Evolutionary conservation across 306 rosid genomes (phyloP), one percentile per base, ranked within the genome.

Genomic region (Cucurbita moschata): DNA sequence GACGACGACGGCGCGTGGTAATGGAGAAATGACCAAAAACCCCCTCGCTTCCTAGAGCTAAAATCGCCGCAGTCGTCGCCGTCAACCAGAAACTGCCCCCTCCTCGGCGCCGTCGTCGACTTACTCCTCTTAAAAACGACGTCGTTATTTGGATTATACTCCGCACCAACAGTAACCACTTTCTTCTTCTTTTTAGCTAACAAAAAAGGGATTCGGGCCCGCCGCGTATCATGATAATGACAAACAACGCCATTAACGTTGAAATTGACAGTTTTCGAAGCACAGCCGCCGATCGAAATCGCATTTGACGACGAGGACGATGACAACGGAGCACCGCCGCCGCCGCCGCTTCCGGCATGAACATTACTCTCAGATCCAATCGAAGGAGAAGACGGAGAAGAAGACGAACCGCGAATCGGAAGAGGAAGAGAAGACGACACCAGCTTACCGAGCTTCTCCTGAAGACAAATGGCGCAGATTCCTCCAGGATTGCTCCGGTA

Each of bases 391-490:
- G 94, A 82, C 14, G 92, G 81, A 9, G 96, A 84, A 26, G 92
- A 85, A 4, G 97, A 58, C n/a, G 93, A 72, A 14, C 79, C 65
- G 7, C 80, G 92, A 46, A 87, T 75, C 10, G 94, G 97, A 5
- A 90, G 88, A 44, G 90, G 96, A 49, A 86, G 85, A 51, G 96
- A 85, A 14, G 98, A 90, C 13, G 97, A 89, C 10, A 94, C 88
- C 2, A 94, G 92, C 77, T 91, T 94, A 4, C 96, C 99, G 5
- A 94, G 97, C 84, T 91, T 94, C 47, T 91, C 99, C 43, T 94
- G 99, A 11, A 94, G 97, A 72, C 99, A 94, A 46, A 89, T 81
- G 40, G 99, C 91, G 19, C 97, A 94, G 92, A 94, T 94, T 61
- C 97, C 99, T n/a, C 97, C 96, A 0, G 95, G 89, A 86, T 94